Evolutionary conservation across 2,329 filamentous ascomycete genomes (phyloP).

Genomic region (Curvularia eragrostidis): DNA sequence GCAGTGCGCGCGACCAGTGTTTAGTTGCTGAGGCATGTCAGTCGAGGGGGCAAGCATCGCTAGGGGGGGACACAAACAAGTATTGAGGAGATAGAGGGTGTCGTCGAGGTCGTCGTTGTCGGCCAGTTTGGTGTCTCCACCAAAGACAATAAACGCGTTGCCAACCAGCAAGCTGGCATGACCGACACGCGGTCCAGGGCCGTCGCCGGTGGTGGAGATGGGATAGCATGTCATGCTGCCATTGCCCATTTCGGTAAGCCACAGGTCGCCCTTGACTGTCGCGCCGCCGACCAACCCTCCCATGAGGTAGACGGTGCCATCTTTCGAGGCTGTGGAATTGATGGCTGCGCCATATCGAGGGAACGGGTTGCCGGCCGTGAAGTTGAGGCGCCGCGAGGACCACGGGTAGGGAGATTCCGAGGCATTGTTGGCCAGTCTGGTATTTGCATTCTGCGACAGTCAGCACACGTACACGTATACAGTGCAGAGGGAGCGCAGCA

Average conservation of each 20-base stretch:
- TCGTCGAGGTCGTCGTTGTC: constrained; percentile 91
- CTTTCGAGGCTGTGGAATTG: constrained; percentile 90
- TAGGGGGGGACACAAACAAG: constrained; percentile 70
- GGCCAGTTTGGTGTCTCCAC: constrained; percentile 96
- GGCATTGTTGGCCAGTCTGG: constrained; percentile 51
- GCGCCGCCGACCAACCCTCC: constrained; percentile 93
- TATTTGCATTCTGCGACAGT: constrained; percentile 32
- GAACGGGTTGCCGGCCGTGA: constrained; percentile 88
- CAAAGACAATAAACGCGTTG: constrained; percentile 98
- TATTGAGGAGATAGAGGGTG: constrained; percentile 95
- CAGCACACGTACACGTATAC: constrained; percentile 15
- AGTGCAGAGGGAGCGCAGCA: not conserved
- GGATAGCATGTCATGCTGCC: constrained; percentile 90
- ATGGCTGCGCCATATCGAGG: constrained; percentile 96
- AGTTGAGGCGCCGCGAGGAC: constrained; percentile 88
- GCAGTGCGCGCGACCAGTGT: constrained; percentile 95
- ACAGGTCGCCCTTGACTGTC: constrained; percentile 94
- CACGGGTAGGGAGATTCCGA: constrained; percentile 91
- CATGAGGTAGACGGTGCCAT: constrained; percentile 98
- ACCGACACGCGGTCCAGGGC: constrained; percentile 91
- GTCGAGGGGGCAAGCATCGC: constrained; percentile 2
- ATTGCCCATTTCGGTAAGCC: constrained; percentile 90
- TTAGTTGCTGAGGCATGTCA: constrained; percentile 74
- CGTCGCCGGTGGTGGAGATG: constrained; percentile 88
- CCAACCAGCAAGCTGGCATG: constrained; percentile 94